Evolutionary conservation across 176 grass and related monocot species (phyloP), one percentile per base, ranked within the genome.

Genomic region (Phoenix dactylifera): DNA sequence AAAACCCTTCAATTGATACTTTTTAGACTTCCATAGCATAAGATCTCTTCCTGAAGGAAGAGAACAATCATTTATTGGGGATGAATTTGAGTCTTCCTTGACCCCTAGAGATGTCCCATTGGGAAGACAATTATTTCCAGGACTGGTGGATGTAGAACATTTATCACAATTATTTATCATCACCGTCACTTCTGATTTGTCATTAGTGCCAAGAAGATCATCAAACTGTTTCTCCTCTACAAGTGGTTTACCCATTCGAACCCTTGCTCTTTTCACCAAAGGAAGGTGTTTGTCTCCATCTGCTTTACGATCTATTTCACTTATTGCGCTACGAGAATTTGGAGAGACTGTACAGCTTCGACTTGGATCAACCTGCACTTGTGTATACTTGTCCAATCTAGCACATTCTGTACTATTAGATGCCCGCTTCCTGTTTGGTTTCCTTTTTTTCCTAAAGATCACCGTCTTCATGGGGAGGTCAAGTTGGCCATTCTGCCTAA

Each of bases 241-340:
- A 20, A 65, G 28, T 49, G 78, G 58, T 56, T 83, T 91, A 66
- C 80, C 84, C 92, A 97, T 97, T 20, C 92, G 70, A 22, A 88
- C 78, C 59, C 92, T 90, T 77, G 92, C 92, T 80, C 92, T 90
- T 74, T 97, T 97, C 52, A 97, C 92, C 77, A 90, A 80, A 69
- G 92, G 92, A 62, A 97, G 82, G 68, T 97, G 84, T 15, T 91
- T 83, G 70, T 91, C 87, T 70, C 87, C 92, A 76, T 91, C 84
- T 72, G 86, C 84, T 64, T 82, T 91, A 77, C 76, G 78, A 64
- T 55, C 39, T 23, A 4, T 29, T 18, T 55, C 16, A 22, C 55
- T 54, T 39, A 82, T 63, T 74, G 88, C 87, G 52, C 66, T 82
- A 35, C 39, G 62, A 78, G 75, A 87, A 79, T 77, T 84, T 16